These are phyloP conservation scores for Alnus rubra DNA, from an alignment of 306 rosid genomes.

Conservation along the genomic window DNA sequence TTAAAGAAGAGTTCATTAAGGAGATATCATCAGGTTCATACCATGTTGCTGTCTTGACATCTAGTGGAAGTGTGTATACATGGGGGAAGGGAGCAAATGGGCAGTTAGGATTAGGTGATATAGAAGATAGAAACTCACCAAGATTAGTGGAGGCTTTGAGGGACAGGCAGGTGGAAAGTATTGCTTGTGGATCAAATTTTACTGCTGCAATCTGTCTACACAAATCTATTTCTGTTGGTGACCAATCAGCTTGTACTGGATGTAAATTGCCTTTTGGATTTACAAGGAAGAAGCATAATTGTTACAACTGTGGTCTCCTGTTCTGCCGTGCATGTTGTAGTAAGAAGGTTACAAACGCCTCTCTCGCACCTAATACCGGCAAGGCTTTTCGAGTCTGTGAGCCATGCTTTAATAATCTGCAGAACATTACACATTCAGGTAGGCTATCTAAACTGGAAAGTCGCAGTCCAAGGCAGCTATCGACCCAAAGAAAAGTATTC, in stretches of 20 bases:
- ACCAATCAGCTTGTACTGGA: slow-evolving; percentile 70
- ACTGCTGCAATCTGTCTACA: slow-evolving; percentile 81
- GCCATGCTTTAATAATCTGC: slow-evolving; percentile 57
- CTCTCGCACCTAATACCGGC: slow-evolving; percentile 66
- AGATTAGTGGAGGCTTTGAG: slow-evolving; percentile 62
- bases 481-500: slow-evolving; percentile 36
- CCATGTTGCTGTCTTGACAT: slow-evolving; percentile 72
- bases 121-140: slow-evolving; percentile 60
- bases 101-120: slow-evolving; percentile 77
- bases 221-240: slow-evolving; percentile 64
- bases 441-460: slow-evolving; percentile 33
- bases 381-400: slow-evolving; percentile 84
- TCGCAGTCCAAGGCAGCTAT: slow-evolving; percentile 29
- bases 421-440: slow-evolving; percentile 31
- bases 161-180: slow-evolving; percentile 63
- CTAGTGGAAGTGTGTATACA: slow-evolving; percentile 60
- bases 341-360: slow-evolving; percentile 56
- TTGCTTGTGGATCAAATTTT: slow-evolving; percentile 73
- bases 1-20: slow-evolving; percentile 75
- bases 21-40: slow-evolving; percentile 65
- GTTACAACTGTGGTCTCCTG: slow-evolving; percentile 79
- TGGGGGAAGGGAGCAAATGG: slow-evolving; percentile 84
- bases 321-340: slow-evolving; percentile 70
- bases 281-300: slow-evolving; percentile 82
- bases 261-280: slow-evolving; percentile 78